Percentiles rank a stretch among this genome's conserved stretches.
Evolutionary conservation across 1,139 yeast species (phyloP).

Genomic region (Pichia terricola): DNA sequence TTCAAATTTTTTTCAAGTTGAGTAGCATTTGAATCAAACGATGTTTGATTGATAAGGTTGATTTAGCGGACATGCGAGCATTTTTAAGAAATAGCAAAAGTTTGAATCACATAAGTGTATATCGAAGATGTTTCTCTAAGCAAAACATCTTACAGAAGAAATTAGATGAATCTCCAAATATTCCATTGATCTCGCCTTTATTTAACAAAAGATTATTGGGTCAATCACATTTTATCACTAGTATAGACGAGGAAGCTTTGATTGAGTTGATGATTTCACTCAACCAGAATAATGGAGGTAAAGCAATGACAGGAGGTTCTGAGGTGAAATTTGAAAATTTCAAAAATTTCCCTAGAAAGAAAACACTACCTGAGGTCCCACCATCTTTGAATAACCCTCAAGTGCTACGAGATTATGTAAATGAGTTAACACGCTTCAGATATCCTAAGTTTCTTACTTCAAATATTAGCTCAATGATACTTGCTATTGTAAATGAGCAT

Average conservation of each 20-base stretch:
- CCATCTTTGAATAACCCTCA: not conserved
- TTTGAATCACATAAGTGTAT: too few species aligned
- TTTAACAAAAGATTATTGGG: constrained; percentile 8
- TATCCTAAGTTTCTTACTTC: not conserved
- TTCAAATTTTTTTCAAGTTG: too few species aligned
- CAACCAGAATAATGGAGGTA: constrained; percentile 5
- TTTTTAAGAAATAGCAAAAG: too few species aligned
- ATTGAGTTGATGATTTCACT: constrained; percentile 12
- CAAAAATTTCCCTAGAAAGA: not conserved
- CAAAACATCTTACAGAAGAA: too few species aligned
- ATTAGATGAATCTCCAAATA: not conserved
- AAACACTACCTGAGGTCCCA: not conserved
- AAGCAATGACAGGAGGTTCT: not conserved
- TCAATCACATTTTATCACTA: constrained; percentile 6
- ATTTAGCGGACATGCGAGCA: too few species aligned
- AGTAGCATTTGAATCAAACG: too few species aligned
- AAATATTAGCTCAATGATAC: too few species aligned
- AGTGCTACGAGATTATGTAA: too few species aligned
- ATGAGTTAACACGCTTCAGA: not conserved
- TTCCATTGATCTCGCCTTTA: constrained; percentile 8
- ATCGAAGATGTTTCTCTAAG: too few species aligned
- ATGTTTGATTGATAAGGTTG: too few species aligned
- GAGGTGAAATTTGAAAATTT: too few species aligned
- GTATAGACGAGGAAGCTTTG: constrained; percentile 14
- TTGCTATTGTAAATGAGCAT: not conserved